These are phyloP conservation scores for Rhodamnia argentea DNA, from an alignment of 345 rosid species.

Conservation along the genomic window DNA sequence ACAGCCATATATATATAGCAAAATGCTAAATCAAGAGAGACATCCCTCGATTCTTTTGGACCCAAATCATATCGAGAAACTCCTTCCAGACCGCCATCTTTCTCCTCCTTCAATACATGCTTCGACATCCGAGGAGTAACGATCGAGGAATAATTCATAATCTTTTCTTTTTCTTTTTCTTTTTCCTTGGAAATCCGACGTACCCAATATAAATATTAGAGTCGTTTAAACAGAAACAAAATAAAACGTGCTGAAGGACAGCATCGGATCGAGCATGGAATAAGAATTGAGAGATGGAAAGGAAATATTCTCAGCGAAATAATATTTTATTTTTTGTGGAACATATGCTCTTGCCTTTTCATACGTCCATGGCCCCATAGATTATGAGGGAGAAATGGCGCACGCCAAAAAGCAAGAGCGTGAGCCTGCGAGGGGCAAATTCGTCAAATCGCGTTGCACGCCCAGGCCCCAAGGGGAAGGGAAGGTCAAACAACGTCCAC, in stretches of 20 bases:
- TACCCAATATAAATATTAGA: neutral
- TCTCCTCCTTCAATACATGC: neutral
- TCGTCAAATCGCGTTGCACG: neutral
- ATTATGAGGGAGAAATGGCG: neutral
- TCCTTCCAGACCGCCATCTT: neutral
- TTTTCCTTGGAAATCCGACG: neutral
- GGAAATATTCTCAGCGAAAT: neutral
- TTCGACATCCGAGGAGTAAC: neutral
- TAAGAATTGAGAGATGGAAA: neutral
- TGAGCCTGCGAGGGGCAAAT: neutral
- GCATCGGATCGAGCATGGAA: neutral
- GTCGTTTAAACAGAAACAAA: neutral
- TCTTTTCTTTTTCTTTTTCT: neutral
- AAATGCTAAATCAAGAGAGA: neutral
- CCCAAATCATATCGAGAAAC: neutral
- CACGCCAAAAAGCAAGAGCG: neutral
- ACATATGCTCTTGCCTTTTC: neutral
- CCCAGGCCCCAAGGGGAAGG: neutral
- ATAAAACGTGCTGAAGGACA: neutral
- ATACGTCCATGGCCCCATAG: neutral
- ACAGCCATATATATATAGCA: neutral
- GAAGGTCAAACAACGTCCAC: neutral
- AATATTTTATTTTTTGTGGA: neutral
- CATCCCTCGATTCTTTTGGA: neutral
- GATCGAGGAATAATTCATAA: neutral